phyloP scores from a whole-genome alignment of 495 filamentous ascomycete genomes.

The Monascus purpureus region DNA sequence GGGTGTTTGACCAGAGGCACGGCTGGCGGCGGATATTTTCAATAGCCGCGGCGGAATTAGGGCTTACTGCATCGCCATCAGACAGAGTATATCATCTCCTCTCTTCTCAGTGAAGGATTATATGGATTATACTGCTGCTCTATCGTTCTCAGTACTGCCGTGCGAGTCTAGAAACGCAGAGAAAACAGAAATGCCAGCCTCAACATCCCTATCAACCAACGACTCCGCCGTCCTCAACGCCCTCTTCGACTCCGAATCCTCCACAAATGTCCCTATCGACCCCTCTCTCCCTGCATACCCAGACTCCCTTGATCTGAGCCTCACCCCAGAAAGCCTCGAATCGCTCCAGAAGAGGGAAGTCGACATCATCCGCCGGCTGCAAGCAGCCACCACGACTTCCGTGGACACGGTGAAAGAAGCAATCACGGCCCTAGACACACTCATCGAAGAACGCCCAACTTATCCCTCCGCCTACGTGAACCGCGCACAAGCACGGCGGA shows the following conservation, averaged over 20 bases:
- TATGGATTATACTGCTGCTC: no score
- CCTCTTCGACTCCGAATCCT: slow-evolving; percentile 67
- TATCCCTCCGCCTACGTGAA: slow-evolving; percentile 71
- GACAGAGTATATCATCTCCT: no score
- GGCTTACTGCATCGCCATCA: no score
- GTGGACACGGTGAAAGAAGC: slow-evolving; percentile 14
- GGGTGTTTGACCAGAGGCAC: slow-evolving; percentile 2
- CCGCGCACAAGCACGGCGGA: slow-evolving; percentile 54
- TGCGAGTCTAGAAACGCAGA: no score
- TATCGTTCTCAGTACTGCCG: no score
- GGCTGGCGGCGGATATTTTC: slow-evolving; percentile 8
- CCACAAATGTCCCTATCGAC: slow-evolving; percentile 42
- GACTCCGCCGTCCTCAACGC: slow-evolving; percentile 61
- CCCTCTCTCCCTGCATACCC: slow-evolving; percentile 46
- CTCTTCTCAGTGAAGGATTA: no score
- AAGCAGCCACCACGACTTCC: slow-evolving; percentile 6
- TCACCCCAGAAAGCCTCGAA: slow-evolving; percentile 9
- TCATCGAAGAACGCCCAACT: slow-evolving; percentile 43
- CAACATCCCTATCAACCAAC: slow-evolving; percentile 49
- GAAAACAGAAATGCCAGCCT: slow-evolving; percentile 13
- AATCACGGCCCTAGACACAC: slow-evolving; percentile 28
- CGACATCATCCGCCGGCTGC: slow-evolving; percentile 17
- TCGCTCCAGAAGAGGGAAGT: slow-evolving; percentile 15
- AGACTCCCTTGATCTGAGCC: slow-evolving; percentile 7
- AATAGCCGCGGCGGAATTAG: background rate